A percentile compares a stretch with the other conserved stretches of the same genome.
These are phyloP conservation scores for Rubroshorea leprosula DNA, from an alignment of 345 rosid species.

Conservation along the genomic window DNA sequence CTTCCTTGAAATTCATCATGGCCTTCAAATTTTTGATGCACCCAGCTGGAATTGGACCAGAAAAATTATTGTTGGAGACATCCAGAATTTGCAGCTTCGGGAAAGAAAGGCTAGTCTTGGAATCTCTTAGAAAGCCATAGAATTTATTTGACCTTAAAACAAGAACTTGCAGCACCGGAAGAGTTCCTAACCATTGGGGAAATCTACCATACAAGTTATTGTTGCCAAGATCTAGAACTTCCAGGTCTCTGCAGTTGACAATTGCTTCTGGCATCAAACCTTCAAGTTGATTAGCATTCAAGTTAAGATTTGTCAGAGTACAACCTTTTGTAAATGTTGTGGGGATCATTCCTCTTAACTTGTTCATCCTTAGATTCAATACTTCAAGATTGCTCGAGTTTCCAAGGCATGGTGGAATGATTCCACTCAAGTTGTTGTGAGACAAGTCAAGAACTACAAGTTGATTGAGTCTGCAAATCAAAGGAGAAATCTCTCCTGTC, in stretches of 20 bases:
- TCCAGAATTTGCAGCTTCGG: conserved; percentile 19
- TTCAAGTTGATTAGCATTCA: conserved; percentile 18
- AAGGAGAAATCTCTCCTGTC: conserved; percentile 7
- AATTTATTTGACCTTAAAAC: conserved; percentile 20
- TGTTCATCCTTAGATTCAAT: conserved; percentile 12
- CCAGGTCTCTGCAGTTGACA: conserved; percentile 12
- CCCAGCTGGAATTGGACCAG: conserved; percentile 17
- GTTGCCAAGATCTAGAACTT: conserved; percentile 27
- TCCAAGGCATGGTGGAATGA: conserved; percentile 14
- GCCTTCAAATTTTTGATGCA: not conserved
- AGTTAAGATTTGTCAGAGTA: conserved; percentile 7
- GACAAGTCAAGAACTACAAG: not conserved
- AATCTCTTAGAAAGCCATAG: conserved; percentile 1
- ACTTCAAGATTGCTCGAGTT: not conserved
- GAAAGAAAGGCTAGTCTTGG: not conserved
- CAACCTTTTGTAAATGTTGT: not conserved
- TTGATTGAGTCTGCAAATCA: conserved; percentile 8
- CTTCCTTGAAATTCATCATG: not conserved
- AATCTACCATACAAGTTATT: conserved; percentile 24
- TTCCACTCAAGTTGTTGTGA: conserved; percentile 25
- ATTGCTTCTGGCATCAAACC: conserved; percentile 21
- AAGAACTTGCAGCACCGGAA: conserved; percentile 20
- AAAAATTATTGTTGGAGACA: conserved; percentile 24
- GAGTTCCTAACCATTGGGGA: conserved; percentile 25
- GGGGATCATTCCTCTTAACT: conserved; percentile 14